These are phyloP conservation scores for Gomphus bonarii DNA, from an alignment of 1,284 basidiomycete species.

Conservation along the genomic window DNA sequence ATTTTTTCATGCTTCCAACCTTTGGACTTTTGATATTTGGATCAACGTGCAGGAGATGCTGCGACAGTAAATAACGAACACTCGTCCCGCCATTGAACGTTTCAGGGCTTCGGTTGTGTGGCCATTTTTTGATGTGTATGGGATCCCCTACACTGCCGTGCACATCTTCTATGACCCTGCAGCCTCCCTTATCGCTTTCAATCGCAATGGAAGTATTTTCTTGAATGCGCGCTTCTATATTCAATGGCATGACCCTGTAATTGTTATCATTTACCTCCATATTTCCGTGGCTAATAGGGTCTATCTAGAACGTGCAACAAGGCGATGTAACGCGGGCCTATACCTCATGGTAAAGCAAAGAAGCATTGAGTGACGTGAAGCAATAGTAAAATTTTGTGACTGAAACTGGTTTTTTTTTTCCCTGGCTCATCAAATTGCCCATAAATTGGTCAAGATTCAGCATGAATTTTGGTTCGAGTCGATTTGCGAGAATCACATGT, in stretches of 20 bases:
- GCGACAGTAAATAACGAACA: background rate
- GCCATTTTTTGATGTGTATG: conserved; percentile 48
- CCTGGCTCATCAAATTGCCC: conserved; percentile 86
- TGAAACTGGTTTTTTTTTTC: conserved; percentile 72
- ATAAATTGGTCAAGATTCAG: conserved; percentile 78
- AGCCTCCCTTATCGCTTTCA: conserved; percentile 89
- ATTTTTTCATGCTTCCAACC: background rate
- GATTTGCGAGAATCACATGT: conserved; percentile 63
- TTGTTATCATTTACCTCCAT: background rate
- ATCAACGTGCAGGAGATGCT: background rate
- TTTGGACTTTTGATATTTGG: conserved; percentile 7
- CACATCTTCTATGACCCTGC: conserved; percentile 81
- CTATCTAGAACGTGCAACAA: conserved; percentile 38
- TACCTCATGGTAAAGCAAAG: conserved; percentile 61
- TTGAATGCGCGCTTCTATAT: conserved; percentile 83
- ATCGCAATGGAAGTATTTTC: conserved; percentile 82
- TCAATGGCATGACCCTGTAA: conserved; percentile 69
- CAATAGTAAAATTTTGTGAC: background rate
- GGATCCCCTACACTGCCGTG: conserved; percentile 56
- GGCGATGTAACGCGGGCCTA: conserved; percentile 60
- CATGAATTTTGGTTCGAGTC: conserved; percentile 93
- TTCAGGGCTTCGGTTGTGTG: conserved; percentile 10
- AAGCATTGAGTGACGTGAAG: background rate
- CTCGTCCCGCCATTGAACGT: conserved; percentile 5
- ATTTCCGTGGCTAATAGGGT: conserved; percentile 6